Percentiles rank a stretch among this genome's conserved stretches.
Conservation (phyloP, 768 basidiomycete species). For the Boletus subparvulus region DNA sequence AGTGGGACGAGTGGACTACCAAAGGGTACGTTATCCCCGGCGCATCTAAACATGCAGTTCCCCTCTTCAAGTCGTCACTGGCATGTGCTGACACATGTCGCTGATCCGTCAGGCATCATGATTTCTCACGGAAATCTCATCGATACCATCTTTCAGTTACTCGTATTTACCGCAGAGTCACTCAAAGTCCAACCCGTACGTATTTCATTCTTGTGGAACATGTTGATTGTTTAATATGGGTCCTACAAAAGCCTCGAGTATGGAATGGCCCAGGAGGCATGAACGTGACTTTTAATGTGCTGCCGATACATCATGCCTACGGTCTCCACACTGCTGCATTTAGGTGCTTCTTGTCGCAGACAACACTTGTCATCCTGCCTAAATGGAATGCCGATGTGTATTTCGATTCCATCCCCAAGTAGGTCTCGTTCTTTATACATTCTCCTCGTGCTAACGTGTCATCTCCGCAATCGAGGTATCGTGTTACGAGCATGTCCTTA, state of each 20-base stretch:
- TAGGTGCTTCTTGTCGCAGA: slow-evolving; percentile 44
- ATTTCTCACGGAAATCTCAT: slow-evolving; percentile 66
- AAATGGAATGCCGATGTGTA: slow-evolving; percentile 58
- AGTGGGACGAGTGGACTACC: slow-evolving; percentile 78
- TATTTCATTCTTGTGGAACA: not conserved
- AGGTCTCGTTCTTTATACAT: slow-evolving; percentile 14
- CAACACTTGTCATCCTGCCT: slow-evolving; percentile 54
- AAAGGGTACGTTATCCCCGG: slow-evolving; percentile 49
- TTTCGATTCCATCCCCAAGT: slow-evolving; percentile 60
- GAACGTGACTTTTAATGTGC: slow-evolving; percentile 52
- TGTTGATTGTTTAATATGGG: not conserved
- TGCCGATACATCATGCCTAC: slow-evolving; percentile 70
- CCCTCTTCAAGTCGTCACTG: not conserved
- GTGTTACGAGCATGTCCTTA: slow-evolving; percentile 46
- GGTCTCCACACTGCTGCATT: slow-evolving; percentile 57
- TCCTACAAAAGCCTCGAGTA: slow-evolving; percentile 35
- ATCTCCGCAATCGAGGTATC: slow-evolving; percentile 43
- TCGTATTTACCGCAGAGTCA: slow-evolving; percentile 30
- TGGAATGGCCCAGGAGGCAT: slow-evolving; percentile 44
- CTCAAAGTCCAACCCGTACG: slow-evolving; percentile 42
- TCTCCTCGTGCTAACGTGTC: not conserved
- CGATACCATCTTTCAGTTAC: slow-evolving; percentile 41
- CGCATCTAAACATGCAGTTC: not conserved
- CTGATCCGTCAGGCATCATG: slow-evolving; percentile 55
- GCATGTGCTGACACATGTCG: slow-evolving; percentile 1